Percentiles rank a stretch among this genome's conserved stretches.
Evolutionary conservation across 1,284 basidiomycete genomes (phyloP).

Genomic region (Cryptococcus sp.): DNA sequence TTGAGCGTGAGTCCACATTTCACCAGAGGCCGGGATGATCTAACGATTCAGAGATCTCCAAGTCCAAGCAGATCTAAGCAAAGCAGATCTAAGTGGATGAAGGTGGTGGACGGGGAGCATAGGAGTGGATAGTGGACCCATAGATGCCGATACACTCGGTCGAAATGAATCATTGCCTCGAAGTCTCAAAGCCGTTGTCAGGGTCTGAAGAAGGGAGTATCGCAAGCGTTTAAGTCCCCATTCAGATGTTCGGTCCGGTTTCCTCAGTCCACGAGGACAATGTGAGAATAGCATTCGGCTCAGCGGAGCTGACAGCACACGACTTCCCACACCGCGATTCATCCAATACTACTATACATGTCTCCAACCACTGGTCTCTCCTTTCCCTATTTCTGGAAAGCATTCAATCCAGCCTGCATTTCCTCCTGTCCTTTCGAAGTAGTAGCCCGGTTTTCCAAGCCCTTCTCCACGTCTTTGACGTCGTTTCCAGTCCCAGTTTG

Average conservation of each 20-base stretch:
- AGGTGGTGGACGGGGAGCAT: neutral
- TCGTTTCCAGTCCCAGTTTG: neutral
- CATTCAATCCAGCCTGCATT: constrained; percentile 16
- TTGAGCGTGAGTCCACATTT: constrained; percentile 71
- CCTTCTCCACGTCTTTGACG: constrained; percentile 1
- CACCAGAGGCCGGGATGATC: constrained; percentile 12
- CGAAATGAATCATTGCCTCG: neutral
- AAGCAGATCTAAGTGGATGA: neutral
- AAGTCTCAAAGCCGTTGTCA: too few relatives aligned
- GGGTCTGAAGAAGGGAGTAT: too few relatives aligned
- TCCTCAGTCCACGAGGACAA: too few relatives aligned
- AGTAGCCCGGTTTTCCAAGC: constrained; percentile 10
- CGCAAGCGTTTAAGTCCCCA: too few relatives aligned
- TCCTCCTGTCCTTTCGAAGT: constrained; percentile 25
- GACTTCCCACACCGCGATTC: too few relatives aligned
- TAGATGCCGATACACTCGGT: neutral
- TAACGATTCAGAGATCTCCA: constrained; percentile 59
- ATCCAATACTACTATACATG: neutral
- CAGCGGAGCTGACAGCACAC: too few relatives aligned
- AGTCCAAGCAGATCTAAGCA: constrained; percentile 62
- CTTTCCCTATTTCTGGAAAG: constrained; percentile 11
- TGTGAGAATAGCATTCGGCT: too few relatives aligned
- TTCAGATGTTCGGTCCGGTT: too few relatives aligned
- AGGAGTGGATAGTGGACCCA: constrained; percentile 3
- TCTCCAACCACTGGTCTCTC: too few relatives aligned